Conservation (phyloP, 2,329 filamentous ascomycete genomes). For the Fusarium sp. region DNA sequence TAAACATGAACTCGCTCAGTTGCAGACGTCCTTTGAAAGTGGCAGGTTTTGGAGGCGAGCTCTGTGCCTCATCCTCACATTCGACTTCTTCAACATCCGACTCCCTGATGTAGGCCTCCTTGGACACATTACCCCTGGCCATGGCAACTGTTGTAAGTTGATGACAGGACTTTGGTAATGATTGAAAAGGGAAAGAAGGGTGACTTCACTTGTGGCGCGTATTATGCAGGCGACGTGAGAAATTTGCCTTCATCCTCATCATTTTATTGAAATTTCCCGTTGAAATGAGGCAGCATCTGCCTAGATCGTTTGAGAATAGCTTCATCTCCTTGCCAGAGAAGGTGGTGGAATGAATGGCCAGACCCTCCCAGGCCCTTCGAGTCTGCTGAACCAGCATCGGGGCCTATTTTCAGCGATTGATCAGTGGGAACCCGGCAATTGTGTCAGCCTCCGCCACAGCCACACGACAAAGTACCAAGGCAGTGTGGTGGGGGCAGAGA, state of each 20-base stretch:
- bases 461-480: constrained; percentile 25
- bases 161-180: not conserved
- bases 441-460: constrained; percentile 47
- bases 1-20: constrained; percentile 62
- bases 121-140: constrained; percentile 13
- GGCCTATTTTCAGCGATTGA: constrained; percentile 45
- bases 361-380: constrained; percentile 26
- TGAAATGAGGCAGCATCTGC: not conserved
- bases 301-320: constrained; percentile 9
- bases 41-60: constrained; percentile 47
- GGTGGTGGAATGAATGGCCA: constrained; percentile 3
- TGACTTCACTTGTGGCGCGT: not conserved
- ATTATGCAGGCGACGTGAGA: not conserved
- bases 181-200: no score
- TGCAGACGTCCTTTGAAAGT: constrained; percentile 63
- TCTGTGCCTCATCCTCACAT: constrained; percentile 1
- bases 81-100: not conserved
- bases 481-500: constrained; percentile 16
- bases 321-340: constrained; percentile 2
- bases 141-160: constrained; percentile 22
- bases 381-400: not conserved
- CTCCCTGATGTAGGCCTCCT: not conserved
- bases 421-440: constrained; percentile 1
- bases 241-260: not conserved
- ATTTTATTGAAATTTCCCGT: not conserved